phyloP scores from a whole-genome alignment of 345 rosid species.

The Linum trigynum region DNA sequence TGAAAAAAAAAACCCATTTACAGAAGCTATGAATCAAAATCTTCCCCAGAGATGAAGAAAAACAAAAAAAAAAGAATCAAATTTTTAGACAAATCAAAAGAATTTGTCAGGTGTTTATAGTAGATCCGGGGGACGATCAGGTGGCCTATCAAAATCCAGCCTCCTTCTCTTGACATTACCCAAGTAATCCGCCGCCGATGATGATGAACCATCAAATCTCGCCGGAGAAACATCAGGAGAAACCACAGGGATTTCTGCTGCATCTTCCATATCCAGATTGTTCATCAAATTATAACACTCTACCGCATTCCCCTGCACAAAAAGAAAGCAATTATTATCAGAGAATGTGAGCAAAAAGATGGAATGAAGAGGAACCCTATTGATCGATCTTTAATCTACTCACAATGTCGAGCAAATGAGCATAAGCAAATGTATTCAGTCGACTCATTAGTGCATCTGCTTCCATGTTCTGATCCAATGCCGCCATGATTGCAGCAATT shows the following conservation, averaged over 20 bases:
- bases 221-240: slow-evolving; percentile 20
- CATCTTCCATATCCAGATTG: slow-evolving; percentile 23
- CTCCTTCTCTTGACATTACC: slow-evolving; percentile 27
- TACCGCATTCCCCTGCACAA: slow-evolving; percentile 38
- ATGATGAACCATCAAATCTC: slow-evolving; percentile 1
- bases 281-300: slow-evolving; percentile 38
- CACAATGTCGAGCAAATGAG: slow-evolving; percentile 40
- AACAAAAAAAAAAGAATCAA: slow-evolving; percentile 7
- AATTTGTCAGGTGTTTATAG: not conserved
- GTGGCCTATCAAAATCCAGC: slow-evolving; percentile 11
- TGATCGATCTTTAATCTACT: slow-evolving; percentile 16
- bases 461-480: slow-evolving; percentile 28
- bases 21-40: not conserved
- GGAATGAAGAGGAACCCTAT: not conserved
- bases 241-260: slow-evolving; percentile 1
- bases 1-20: not conserved
- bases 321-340: not conserved
- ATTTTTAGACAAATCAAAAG: slow-evolving; percentile 4
- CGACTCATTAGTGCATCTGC: slow-evolving; percentile 31
- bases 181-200: slow-evolving; percentile 4
- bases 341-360: not conserved
- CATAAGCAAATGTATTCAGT: slow-evolving; percentile 23
- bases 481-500: slow-evolving; percentile 39
- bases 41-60: not conserved
- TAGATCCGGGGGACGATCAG: not conserved